A percentile compares a stretch with the other conserved stretches of the same genome.
Evolutionary conservation across 176 grass and related monocot genomes (phyloP).

Genomic region (Coix lacrymajobi): DNA sequence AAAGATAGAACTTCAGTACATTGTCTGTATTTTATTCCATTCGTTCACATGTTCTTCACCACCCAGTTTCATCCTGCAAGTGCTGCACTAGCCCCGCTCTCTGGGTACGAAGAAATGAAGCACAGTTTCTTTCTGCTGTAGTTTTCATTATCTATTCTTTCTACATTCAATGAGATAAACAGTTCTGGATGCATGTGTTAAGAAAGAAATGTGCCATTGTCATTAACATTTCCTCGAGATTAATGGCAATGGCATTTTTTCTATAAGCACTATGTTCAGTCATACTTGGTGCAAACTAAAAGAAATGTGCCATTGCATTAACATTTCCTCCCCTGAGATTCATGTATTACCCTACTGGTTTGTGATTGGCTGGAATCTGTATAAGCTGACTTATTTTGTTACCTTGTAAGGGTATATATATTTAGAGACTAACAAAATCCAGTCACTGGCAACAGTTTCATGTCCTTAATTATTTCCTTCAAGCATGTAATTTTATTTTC

Average conservation of each 20-base stretch:
- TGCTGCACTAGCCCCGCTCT: not conserved
- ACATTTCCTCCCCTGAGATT: not conserved
- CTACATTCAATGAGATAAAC: not conserved
- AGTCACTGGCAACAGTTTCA: not conserved
- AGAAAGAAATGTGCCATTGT: no score
- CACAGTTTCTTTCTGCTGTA: not conserved
- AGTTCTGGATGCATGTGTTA: not conserved
- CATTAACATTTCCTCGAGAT: no score
- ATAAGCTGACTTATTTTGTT: slow-evolving; percentile 1
- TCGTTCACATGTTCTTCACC: not conserved
- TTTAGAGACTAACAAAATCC: slow-evolving; percentile 1
- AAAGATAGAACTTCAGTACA: not conserved
- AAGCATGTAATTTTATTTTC: slow-evolving; percentile 21
- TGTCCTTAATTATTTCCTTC: not conserved
- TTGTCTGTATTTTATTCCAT: not conserved
- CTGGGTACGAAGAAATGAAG: not conserved
- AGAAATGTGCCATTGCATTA: not conserved
- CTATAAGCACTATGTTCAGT: not conserved
- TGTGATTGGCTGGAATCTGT: slow-evolving; percentile 8
- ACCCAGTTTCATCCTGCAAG: not conserved
- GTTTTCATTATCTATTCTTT: not conserved
- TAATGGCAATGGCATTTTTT: no score
- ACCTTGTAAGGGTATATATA: not conserved
- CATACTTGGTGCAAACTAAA: slow-evolving; percentile 4
- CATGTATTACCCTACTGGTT: slow-evolving; percentile 14